These are phyloP conservation scores for Crotalaria pallida DNA, from an alignment of 306 rosid species.

Conservation along the genomic window DNA sequence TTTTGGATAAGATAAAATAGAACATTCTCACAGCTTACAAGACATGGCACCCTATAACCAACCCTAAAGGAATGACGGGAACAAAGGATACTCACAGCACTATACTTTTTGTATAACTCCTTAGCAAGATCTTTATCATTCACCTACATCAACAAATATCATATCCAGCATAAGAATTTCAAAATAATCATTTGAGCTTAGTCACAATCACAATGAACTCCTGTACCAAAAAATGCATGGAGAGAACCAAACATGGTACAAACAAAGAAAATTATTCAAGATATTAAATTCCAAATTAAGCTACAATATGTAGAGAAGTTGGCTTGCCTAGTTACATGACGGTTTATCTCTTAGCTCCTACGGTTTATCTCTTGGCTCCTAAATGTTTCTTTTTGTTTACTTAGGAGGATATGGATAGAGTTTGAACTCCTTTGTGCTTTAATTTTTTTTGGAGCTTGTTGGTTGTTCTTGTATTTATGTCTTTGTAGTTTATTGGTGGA, in stretches of 20 bases:
- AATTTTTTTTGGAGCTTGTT: too few relatives aligned
- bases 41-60: not conserved
- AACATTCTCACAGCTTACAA: constrained; percentile 2
- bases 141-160: constrained; percentile 50
- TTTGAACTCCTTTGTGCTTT: too few relatives aligned
- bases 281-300: not conserved
- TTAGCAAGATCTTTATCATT: constrained; percentile 81
- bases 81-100: constrained; percentile 61
- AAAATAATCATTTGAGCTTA: not conserved
- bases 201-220: not conserved
- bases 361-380: too few relatives aligned
- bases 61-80: constrained; percentile 1
- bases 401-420: too few relatives aligned
- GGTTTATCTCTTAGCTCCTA: too few relatives aligned
- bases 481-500: too few relatives aligned
- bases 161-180: constrained; percentile 25
- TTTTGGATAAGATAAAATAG: not conserved
- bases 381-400: too few relatives aligned
- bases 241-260: not conserved
- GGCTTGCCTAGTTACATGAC: too few relatives aligned
- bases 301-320: too few relatives aligned
- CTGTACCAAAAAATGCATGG: not conserved
- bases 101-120: constrained; percentile 91
- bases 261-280: not conserved
- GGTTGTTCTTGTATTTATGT: too few relatives aligned